A percentile compares a stretch with the other conserved stretches of the same genome.
Conservation (phyloP, 2,329 filamentous ascomycete species). For the Aphanoascus verrucosus region DNA sequence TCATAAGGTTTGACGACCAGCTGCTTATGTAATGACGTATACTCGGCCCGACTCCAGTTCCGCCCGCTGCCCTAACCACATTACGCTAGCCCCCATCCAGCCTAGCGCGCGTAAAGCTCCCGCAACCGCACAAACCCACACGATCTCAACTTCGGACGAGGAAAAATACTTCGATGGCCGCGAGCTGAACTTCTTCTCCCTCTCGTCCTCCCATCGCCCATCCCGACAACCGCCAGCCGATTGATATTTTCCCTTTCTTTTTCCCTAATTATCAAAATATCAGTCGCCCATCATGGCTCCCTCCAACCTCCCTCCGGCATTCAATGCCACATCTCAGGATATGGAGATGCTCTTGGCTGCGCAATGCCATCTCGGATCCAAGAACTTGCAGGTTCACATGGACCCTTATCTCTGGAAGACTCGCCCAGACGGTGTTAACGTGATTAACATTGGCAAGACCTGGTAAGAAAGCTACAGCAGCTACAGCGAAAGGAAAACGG, state of each 20-base stretch:
- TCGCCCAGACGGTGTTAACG: constrained; percentile 93
- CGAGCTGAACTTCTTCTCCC: constrained; percentile 15
- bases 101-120: constrained; percentile 3
- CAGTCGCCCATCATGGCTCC: constrained; percentile 77
- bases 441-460: constrained; percentile 99
- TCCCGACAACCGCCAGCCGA: constrained; percentile 38
- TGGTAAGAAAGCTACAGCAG: constrained; percentile 58
- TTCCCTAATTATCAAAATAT: constrained; percentile 26
- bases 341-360: constrained; percentile 99
- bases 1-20: not conserved
- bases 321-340: constrained; percentile 96
- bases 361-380: constrained; percentile 91
- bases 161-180: constrained; percentile 10
- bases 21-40: not conserved
- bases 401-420: constrained; percentile 99
- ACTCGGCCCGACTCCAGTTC: constrained; percentile 3
- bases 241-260: constrained; percentile 34
- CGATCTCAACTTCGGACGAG: constrained; percentile 7
- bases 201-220: constrained; percentile 25
- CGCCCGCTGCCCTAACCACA: constrained; percentile 15
- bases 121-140: constrained; percentile 13
- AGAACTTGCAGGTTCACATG: constrained; percentile 99
- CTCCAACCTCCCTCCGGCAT: constrained; percentile 81
- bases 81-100: not conserved
- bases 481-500: not conserved